Evolutionary conservation across 1,284 basidiomycete species (phyloP).

Genomic region (Meira miltonrushii): DNA sequence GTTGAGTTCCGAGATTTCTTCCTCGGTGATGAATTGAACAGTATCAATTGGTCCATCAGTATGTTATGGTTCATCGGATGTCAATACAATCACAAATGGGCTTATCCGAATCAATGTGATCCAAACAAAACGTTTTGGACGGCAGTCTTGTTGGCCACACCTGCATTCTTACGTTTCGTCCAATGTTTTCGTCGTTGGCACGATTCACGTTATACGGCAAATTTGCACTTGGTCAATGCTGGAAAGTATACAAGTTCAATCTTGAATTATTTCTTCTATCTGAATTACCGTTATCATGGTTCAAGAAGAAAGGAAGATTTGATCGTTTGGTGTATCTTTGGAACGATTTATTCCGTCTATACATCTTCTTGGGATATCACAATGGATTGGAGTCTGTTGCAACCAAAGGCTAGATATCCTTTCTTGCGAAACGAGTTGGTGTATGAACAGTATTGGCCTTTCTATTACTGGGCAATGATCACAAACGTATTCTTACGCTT

Average conservation of each 20-base stretch:
- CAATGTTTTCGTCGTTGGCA: constrained; percentile 81
- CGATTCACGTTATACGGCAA: constrained; percentile 62
- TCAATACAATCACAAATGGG: constrained; percentile 62
- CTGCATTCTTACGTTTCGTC: constrained; percentile 68
- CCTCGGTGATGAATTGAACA: constrained; percentile 52
- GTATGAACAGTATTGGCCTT: constrained; percentile 26
- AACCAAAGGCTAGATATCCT: constrained; percentile 60
- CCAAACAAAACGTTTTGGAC: constrained; percentile 46
- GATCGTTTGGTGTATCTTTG: constrained; percentile 58
- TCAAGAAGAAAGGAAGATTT: constrained; percentile 16
- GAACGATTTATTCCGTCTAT: constrained; percentile 65
- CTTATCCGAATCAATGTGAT: constrained; percentile 27
- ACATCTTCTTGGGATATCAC: constrained; percentile 68
- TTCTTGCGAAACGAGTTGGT: constrained; percentile 68
- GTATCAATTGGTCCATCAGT: constrained; percentile 49
- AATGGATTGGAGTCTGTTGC: constrained; percentile 63
- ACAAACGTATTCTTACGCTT: constrained; percentile 72
- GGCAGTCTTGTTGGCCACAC: constrained; percentile 61
- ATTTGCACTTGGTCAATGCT: constrained; percentile 77
- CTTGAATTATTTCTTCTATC: constrained; percentile 44
- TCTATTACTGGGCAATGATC: constrained; percentile 57
- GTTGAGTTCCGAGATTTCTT: constrained; percentile 53
- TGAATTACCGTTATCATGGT: constrained; percentile 44
- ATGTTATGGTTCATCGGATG: constrained; percentile 63
- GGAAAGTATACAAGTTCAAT: constrained; percentile 11